These are phyloP conservation scores for Cyberlindnera nakhonratchasimensis DNA, from an alignment of 805 yeast genomes.

Conservation along the genomic window DNA sequence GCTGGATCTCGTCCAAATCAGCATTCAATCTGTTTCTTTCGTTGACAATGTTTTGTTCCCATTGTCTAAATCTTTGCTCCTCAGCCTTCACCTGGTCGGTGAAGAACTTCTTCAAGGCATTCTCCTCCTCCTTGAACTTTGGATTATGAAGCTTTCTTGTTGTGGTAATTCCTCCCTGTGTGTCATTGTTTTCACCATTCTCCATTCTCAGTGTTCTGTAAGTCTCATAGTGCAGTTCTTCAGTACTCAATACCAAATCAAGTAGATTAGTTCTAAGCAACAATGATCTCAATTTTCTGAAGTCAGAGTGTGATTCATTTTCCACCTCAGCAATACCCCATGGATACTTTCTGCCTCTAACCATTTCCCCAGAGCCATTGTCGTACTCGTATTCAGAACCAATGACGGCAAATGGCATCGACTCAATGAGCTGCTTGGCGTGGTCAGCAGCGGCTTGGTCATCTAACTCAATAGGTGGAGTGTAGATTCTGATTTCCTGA, in stretches of 20 bases:
- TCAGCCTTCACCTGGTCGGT: conserved; percentile 96
- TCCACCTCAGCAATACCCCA: conserved; percentile 92
- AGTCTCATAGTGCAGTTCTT: conserved; percentile 76
- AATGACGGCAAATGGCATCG: conserved; percentile 84
- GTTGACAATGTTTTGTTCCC: conserved; percentile 95
- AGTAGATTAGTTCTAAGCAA: conserved; percentile 79
- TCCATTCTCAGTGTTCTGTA: conserved; percentile 73
- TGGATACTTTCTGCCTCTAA: conserved; percentile 81
- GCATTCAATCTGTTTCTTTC: conserved; percentile 92
- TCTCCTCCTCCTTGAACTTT: conserved; percentile 94
- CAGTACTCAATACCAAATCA: conserved; percentile 75
- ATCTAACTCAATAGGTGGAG: conserved; percentile 76
- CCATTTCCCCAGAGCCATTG: conserved; percentile 56
- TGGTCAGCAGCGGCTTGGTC: conserved; percentile 77
- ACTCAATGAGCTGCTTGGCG: conserved; percentile 72
- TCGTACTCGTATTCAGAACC: conserved; percentile 74
- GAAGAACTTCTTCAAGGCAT: conserved; percentile 86
- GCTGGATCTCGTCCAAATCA: conserved; percentile 87
- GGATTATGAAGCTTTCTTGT: conserved; percentile 70
- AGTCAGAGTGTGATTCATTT: conserved; percentile 82
- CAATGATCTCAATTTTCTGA: conserved; percentile 73
- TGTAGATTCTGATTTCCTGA: conserved; percentile 77
- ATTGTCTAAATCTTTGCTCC: conserved; percentile 95
- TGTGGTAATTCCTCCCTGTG: conserved; percentile 38
- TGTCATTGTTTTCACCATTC: conserved; percentile 35